Base-by-base conservation (phyloP, 2,329 filamentous ascomycete genomes). In the Claviceps sp. region DNA sequence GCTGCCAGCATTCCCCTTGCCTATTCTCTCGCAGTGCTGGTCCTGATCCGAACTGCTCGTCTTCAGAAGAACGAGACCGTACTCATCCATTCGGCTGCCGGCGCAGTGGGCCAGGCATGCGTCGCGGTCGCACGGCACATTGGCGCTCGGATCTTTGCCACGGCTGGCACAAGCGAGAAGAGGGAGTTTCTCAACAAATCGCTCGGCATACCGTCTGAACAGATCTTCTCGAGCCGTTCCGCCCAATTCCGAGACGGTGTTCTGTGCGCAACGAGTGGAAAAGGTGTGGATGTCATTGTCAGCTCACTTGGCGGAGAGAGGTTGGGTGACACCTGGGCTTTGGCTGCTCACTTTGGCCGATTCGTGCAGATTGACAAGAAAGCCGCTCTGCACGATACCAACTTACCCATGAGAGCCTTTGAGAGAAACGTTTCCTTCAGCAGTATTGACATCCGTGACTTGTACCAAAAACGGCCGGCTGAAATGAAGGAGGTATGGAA, bases 381-480 rank as follows among this genome's bases (percentile, higher is more conserved):
- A 11, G 67, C 70, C 46, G 62, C 69, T 22, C 49, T 60, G 2
- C 60, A 63, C 22, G 66, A 70, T 26, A 66, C 62, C 2, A 49
- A 49, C 22, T 52, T 63, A 43, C 52, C 55, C 34, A 72, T 72
- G 68, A 53, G 56, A 2, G 61, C 63, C 1, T 72, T 73, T 48
- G 61, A 63, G 13, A 59, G 57, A 42, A 64, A 62, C 43, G 63
- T 69, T n/a, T 68, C 64, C 1, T 75, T 75, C 52, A 59, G 67
- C 2, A 67, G 66, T 0, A 63, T 75, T 2, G 70, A 75, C 55
- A 55, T 75, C 8, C 55, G 60, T 18, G 41, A 37, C 9, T 16
- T 57, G 20, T 48, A 52, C 50, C 22, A 48, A 14, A n/a, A 57
- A 24, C 53, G 53, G 37, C 47, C 55, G 3, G 59, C 54, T 4